Evolutionary conservation across 2,329 filamentous ascomycete genomes (phyloP).

Genomic region (Rhinocladiella similis): DNA sequence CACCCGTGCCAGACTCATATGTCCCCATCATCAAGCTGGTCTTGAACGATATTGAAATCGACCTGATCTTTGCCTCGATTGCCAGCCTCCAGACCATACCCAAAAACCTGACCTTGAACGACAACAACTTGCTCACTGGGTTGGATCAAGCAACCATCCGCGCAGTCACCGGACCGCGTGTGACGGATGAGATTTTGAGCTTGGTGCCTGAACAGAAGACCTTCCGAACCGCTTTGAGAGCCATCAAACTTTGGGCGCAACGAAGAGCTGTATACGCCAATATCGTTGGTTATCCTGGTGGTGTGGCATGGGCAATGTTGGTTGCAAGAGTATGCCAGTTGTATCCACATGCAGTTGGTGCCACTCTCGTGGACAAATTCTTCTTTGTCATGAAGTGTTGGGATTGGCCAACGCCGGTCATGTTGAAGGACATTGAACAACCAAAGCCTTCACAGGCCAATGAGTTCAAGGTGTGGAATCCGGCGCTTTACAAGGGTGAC

Average conservation of each 20-base stretch:
- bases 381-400: constrained; percentile 88
- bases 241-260: constrained; percentile 96
- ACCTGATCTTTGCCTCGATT: constrained; percentile 84
- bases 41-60: constrained; percentile 86
- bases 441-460: constrained; percentile 62
- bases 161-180: constrained; percentile 89
- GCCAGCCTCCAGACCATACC: constrained; percentile 70
- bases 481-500: constrained; percentile 77
- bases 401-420: constrained; percentile 91
- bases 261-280: constrained; percentile 90
- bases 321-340: constrained; percentile 94
- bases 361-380: constrained; percentile 89
- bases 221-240: constrained; percentile 84
- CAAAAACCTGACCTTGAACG: constrained; percentile 71
- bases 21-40: constrained; percentile 98
- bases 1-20: constrained; percentile 83
- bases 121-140: constrained; percentile 81
- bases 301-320: constrained; percentile 97
- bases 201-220: constrained; percentile 87
- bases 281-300: constrained; percentile 93
- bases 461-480: constrained; percentile 78
- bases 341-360: constrained; percentile 87
- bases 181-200: constrained; percentile 87
- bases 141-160: constrained; percentile 84
- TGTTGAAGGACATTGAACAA: constrained; percentile 84